These are phyloP conservation scores for Pseudisothecium myosuroides DNA, from an alignment of 225 moss, liverwort and hornwort species.

Conservation along the genomic window DNA sequence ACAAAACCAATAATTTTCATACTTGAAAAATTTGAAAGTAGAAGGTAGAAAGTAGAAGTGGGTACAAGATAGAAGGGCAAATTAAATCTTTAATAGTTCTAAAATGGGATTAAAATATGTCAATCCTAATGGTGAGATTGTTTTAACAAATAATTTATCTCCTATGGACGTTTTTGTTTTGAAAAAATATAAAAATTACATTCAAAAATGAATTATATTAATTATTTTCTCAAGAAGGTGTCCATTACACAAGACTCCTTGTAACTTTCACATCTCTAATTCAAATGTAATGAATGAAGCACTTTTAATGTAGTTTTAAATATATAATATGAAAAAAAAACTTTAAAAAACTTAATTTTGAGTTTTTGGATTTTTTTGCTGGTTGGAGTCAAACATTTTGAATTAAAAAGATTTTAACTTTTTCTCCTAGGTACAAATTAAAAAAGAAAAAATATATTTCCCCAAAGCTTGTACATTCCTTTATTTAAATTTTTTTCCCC, in stretches of 20 bases:
- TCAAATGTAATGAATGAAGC: background rate
- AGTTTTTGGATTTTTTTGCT: background rate
- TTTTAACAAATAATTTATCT: background rate
- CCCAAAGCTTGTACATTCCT: rapidly evolving
- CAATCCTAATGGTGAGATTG: background rate
- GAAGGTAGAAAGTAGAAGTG: background rate
- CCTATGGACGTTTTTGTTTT: background rate
- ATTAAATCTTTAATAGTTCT: background rate
- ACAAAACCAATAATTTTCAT: background rate
- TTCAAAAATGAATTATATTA: background rate
- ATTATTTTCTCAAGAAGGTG: background rate
- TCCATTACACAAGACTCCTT: background rate
- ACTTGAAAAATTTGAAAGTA: background rate
- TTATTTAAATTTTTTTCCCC: rapidly evolving
- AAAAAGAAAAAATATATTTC: background rate
- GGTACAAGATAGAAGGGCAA: background rate
- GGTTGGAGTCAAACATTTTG: rapidly evolving
- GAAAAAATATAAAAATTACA: background rate
- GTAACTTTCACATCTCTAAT: background rate
- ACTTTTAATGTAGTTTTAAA: background rate
- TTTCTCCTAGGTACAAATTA: background rate
- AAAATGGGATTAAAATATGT: background rate
- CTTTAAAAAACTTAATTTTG: background rate
- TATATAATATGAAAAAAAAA: too few species aligned
- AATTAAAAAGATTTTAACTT: background rate